Evolutionary conservation across 2,329 filamentous ascomycete genomes (phyloP).

Genomic region (Cytospora chrysosperma): DNA sequence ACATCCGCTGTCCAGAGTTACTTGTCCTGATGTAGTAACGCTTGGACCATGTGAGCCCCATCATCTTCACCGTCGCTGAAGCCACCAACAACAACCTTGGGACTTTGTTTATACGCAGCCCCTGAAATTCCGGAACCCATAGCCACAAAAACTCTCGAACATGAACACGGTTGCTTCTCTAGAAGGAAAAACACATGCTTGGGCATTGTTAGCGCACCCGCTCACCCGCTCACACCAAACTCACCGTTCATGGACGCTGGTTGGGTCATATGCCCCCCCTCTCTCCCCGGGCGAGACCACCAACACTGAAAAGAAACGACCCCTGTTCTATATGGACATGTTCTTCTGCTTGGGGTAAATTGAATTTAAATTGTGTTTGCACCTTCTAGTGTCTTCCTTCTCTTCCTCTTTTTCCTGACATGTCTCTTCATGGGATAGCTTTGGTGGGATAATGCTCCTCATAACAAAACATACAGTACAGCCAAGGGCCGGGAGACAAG

Average conservation of each 20-base stretch:
- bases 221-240: too few relatives aligned
- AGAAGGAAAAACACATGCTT: not conserved
- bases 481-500: constrained; percentile 3
- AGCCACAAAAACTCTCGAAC: not conserved
- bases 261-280: not conserved
- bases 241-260: too few relatives aligned
- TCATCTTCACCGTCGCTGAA: too few relatives aligned
- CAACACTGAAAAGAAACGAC: not conserved
- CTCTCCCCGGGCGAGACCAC: not conserved
- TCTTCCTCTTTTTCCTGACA: constrained; percentile 10
- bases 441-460: constrained; percentile 9
- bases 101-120: not conserved
- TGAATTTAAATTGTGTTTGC: constrained; percentile 9
- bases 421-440: not conserved
- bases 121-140: not conserved
- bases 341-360: not conserved
- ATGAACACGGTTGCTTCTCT: not conserved
- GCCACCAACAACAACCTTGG: not conserved
- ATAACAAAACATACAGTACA: constrained; percentile 1
- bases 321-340: not conserved
- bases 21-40: constrained; percentile 5
- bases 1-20: not conserved
- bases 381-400: constrained; percentile 16
- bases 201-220: too few relatives aligned
- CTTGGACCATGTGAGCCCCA: constrained; percentile 16